A percentile compares a stretch with the other conserved stretches of the same genome.
Evolutionary conservation across 2,329 filamentous ascomycete species (phyloP).

Genomic region (Pseudogymnoascus sp.): DNA sequence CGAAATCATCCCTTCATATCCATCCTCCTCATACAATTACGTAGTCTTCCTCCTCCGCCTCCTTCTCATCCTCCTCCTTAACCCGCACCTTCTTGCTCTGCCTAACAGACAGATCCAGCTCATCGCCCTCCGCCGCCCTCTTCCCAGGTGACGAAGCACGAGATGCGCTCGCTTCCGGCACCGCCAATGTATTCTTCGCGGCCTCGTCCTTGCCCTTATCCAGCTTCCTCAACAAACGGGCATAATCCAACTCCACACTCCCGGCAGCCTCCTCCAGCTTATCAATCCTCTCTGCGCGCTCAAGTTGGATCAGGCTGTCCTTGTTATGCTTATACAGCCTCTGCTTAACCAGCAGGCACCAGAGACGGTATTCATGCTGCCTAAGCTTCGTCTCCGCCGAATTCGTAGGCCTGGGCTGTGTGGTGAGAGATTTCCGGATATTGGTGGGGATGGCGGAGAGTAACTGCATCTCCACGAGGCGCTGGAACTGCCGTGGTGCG

Average conservation of each 20-base stretch:
- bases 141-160: conserved; percentile 24
- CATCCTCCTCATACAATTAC: neutral
- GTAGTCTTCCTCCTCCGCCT: neutral
- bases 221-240: conserved; percentile 44
- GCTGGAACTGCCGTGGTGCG: conserved; percentile 64
- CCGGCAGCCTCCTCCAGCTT: conserved; percentile 63
- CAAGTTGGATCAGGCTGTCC: conserved; percentile 62
- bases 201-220: conserved; percentile 26
- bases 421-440: conserved; percentile 46
- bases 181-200: conserved; percentile 36
- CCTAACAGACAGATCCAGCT: conserved; percentile 16
- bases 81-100: conserved; percentile 11
- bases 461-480: conserved; percentile 68
- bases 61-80: neutral
- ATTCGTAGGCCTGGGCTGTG: conserved; percentile 32
- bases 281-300: conserved; percentile 57
- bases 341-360: conserved; percentile 69
- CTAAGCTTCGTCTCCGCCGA: conserved; percentile 41
- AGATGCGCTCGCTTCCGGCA: conserved; percentile 40
- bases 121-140: conserved; percentile 34
- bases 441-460: conserved; percentile 50
- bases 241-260: conserved; percentile 65
- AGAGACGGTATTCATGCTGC: conserved; percentile 58
- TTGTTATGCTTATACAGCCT: conserved; percentile 68
- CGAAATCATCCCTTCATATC: conserved; percentile 3